These are phyloP conservation scores for Euryodendron excelsum DNA, from an alignment of 148 eudicot species.

Conservation along the genomic window DNA sequence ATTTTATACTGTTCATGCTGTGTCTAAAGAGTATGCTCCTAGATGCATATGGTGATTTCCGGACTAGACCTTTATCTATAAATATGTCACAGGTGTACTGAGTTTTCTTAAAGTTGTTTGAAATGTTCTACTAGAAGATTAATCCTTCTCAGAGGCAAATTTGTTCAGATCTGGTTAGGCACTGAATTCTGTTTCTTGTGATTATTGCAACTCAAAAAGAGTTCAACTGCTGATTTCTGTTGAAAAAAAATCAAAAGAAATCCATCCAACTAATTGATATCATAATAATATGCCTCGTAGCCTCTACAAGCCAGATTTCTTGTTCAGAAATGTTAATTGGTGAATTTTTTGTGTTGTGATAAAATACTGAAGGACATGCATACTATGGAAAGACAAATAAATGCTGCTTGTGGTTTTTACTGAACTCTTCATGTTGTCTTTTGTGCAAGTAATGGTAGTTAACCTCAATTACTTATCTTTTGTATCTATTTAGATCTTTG, in stretches of 20 bases:
- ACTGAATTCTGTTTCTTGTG: not conserved
- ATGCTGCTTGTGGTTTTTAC: no score
- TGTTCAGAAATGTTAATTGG: not conserved
- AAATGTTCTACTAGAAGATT: not conserved
- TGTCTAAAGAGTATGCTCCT: not conserved
- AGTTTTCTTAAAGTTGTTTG: not conserved
- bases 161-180: not conserved
- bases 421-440: not conserved
- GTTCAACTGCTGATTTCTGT: no score
- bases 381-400: not conserved
- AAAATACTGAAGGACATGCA: not conserved
- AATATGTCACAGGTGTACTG: not conserved
- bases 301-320: slow-evolving; percentile 6
- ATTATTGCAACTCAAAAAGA: no score
- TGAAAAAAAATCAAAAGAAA: no score
- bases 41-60: not conserved
- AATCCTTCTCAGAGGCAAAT: not conserved
- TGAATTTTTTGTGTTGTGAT: not conserved
- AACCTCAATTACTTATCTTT: not conserved
- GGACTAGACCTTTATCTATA: not conserved
- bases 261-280: no score
- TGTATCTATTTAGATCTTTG: not conserved
- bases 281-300: no score
- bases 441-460: not conserved
- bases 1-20: not conserved